Base-by-base conservation (phyloP, 805 yeast species). In the Grigorovia transvaalensis region DNA sequence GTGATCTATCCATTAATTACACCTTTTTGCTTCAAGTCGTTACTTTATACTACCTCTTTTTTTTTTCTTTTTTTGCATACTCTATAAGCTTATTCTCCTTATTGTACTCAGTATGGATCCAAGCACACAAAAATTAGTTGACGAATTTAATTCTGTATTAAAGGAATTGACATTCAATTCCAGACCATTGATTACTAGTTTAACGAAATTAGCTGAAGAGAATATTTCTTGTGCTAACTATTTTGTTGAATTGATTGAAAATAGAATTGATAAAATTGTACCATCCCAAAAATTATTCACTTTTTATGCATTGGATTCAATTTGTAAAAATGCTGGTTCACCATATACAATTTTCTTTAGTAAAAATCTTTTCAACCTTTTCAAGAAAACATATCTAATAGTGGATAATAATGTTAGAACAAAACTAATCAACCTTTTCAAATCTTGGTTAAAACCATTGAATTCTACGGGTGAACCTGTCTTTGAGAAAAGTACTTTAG, bases 151-250 rank as follows among this genome's bases (percentile, higher is more conserved):
- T 44, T 78, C 77, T 56, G 81, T 89, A 35, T 72, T 91, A 44
- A 76, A 76, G 38, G 93, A 87, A 53, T 74, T 93, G 54, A 88
- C 96, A 4, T 84, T 85, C 70, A 90, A 89, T 67, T 88, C 96
- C 8, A 76, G 88, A 53, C 97, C 97, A 11, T 86, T 90, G 51
- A 93, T 93, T 54, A 84, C 86, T 43, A 85, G 81, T 45, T 74
- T 90, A 60, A 93, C 98, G 9, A 75, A 79, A 44, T 78, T 89
- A 50, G 98, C 99, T 2, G 85, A 80, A 59, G 98, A 93, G 63
- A 88, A 88, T 64, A 76, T 81, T 19, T 77, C 78, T 46, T 80
- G 78, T 51, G 96, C 97, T 9, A 79, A 80, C 50, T 86, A 83
- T 48, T 86, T 93, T 45, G 79, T 86, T 17, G 78, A 79, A 50